These are phyloP conservation scores for Raphidocelis subcapitata DNA, from an alignment of 139 green algal genomes.

Conservation along the genomic window DNA sequence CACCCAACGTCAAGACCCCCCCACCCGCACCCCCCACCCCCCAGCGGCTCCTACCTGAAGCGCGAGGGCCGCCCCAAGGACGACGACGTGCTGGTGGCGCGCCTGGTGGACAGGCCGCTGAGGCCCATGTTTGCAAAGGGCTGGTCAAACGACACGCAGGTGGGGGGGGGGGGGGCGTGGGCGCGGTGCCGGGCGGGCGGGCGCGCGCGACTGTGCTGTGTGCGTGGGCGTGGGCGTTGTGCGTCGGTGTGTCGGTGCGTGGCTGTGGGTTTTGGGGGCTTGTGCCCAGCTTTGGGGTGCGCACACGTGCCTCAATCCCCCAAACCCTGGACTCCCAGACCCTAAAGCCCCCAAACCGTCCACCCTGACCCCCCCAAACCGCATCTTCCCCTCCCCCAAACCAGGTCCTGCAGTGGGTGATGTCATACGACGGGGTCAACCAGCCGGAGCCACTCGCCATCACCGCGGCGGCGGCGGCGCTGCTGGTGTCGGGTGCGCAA, in stretches of 20 bases:
- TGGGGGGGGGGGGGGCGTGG: constrained; percentile 29
- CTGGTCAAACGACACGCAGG: constrained; percentile 90
- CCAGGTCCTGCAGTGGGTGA: constrained; percentile 79
- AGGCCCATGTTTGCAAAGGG: constrained; percentile 90
- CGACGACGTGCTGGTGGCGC: constrained; percentile 79
- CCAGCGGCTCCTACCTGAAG: constrained; percentile 89
- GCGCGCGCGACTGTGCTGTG: too few relatives aligned
- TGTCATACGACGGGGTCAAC: constrained; percentile 87
- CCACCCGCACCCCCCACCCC: too few relatives aligned
- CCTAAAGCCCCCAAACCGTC: too few relatives aligned
- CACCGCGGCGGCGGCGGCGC: constrained; percentile 81
- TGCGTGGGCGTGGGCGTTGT: neutral
- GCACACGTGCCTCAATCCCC: too few relatives aligned
- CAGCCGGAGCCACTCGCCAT: constrained; percentile 91
- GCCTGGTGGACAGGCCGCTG: constrained; percentile 93
- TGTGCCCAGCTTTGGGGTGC: too few relatives aligned
- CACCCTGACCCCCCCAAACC: too few relatives aligned
- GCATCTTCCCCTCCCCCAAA: too few relatives aligned
- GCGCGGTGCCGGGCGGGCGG: too few relatives aligned
- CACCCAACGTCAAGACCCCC: neutral
- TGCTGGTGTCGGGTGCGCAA: constrained; percentile 75
- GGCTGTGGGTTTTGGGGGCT: too few relatives aligned
- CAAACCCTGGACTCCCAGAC: too few relatives aligned
- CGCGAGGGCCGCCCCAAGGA: constrained; percentile 86
- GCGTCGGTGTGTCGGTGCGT: neutral